Conservation (phyloP, 345 rosid species). For the Noccaea caerulescens region DNA sequence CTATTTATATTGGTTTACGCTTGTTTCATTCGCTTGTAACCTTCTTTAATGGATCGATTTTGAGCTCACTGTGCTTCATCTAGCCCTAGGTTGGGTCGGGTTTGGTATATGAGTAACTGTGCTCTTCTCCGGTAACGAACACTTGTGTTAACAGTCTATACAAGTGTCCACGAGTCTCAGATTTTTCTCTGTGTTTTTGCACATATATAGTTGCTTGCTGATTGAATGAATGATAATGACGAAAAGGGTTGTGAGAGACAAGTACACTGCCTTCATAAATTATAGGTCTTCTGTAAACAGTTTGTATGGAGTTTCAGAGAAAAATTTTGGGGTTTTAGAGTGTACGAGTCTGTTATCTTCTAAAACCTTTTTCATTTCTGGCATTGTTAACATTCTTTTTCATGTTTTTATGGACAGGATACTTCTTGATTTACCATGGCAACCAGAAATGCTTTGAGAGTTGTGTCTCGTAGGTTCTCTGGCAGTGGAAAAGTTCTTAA, state of each 20-base stretch:
- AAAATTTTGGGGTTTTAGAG: no score
- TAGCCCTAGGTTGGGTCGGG: background rate
- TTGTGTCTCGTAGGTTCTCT: conserved; percentile 72
- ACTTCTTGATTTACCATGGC: conserved; percentile 53
- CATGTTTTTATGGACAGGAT: conserved; percentile 31
- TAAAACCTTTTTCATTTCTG: no score
- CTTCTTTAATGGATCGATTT: background rate
- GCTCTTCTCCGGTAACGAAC: background rate
- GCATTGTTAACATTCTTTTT: no score
- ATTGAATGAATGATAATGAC: conserved; percentile 17
- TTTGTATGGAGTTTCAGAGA: no score
- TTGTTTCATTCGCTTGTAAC: background rate
- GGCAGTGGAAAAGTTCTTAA: conserved; percentile 64
- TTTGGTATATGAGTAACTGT: background rate
- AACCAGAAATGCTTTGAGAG: conserved; percentile 55
- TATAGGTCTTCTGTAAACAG: no score
- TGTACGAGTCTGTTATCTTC: no score
- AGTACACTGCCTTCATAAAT: background rate
- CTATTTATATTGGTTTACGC: background rate
- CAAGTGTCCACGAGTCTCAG: background rate
- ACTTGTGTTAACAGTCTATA: background rate
- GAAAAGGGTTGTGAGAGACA: conserved; percentile 21
- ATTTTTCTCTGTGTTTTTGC: background rate
- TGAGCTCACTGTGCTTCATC: conserved; percentile 1
- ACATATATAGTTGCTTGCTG: background rate